Base-by-base conservation (phyloP, 176 grass and related monocot species). In the Lolium perenne region DNA sequence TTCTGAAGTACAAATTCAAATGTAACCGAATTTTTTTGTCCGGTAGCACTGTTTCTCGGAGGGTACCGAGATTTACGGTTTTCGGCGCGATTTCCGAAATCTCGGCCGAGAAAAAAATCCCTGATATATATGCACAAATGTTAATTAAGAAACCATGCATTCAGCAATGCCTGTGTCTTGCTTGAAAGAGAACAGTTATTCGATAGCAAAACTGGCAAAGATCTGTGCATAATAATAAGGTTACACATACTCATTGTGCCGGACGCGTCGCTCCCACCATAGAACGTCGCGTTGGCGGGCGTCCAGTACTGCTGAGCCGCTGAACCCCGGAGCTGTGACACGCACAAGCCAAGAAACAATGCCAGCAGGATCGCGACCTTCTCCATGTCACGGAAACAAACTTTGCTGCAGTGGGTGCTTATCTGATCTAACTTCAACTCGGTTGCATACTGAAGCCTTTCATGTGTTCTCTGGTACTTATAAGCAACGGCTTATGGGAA, bases 241-340 rank as follows among this genome's bases (percentile, higher is more conserved):
- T 43, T 43, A 7, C 0, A 4, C 13, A 65, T 74, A 74, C 90
- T 86, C 86, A 89, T 92, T 59, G 90, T 92, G 54, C 86, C 90
- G 14, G 86, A 83, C 48, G 79, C 86, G 74, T 89, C 79, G 72
- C 74, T 68, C 0, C 83, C 90, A 48, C 90, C 90, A 2, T 92
- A 92, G 79, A 92, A 89, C 74, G 90, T 92, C 20, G 90, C 90
- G 50, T 26, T 89, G 48, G 87, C 90, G n/a, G 78, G 7, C 7
- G 68, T 83, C 86, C 64, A 87, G 71, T 74, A 46, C 32, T 35
- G 32, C 32, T 35, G 32, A 26, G 90, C 86, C 51, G 1, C 45
- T 3, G 72, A 51, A 32, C 22, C 32, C 25, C 22, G 40, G 8
- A 85, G 38, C 12, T 49, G 86, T n/a, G 63, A 40, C 41, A 76